Percentiles rank a stretch among this genome's conserved stretches.
Evolutionary conservation across 176 grass and related monocot species (phyloP).

Genomic region (Saccharum officinarum): DNA sequence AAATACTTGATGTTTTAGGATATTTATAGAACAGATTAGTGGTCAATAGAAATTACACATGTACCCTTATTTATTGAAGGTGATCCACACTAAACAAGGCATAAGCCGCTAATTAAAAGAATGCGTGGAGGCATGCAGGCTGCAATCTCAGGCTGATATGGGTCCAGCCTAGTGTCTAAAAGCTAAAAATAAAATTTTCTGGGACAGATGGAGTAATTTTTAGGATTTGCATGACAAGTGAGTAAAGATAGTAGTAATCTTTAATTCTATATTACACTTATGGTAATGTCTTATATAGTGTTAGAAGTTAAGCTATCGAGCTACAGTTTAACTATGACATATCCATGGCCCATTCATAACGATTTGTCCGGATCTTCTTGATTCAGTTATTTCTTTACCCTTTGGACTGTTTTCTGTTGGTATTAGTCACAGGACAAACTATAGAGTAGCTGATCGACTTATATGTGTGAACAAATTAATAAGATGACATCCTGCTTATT

Average conservation of each 20-base stretch:
- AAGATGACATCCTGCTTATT: slow-evolving; percentile 12
- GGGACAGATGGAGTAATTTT: neutral
- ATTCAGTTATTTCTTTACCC: neutral
- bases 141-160: neutral
- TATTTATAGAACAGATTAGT: neutral
- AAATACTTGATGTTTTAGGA: neutral
- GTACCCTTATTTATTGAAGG: neutral
- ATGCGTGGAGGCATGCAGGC: neutral
- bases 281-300: neutral
- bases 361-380: neutral
- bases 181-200: neutral
- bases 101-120: neutral
- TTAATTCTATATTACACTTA: neutral
- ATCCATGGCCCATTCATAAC: neutral
- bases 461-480: slow-evolving; percentile 28
- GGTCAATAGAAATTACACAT: neutral
- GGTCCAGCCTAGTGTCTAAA: neutral
- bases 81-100: neutral
- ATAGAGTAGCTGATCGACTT: neutral
- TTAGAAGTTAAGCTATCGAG: slow-evolving; percentile 3
- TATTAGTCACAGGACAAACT: neutral
- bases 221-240: neutral
- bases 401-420: neutral
- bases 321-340: neutral
- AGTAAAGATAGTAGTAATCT: neutral